Base-by-base conservation (phyloP, 805 yeast species). In the Ogataea trehalophila region DNA sequence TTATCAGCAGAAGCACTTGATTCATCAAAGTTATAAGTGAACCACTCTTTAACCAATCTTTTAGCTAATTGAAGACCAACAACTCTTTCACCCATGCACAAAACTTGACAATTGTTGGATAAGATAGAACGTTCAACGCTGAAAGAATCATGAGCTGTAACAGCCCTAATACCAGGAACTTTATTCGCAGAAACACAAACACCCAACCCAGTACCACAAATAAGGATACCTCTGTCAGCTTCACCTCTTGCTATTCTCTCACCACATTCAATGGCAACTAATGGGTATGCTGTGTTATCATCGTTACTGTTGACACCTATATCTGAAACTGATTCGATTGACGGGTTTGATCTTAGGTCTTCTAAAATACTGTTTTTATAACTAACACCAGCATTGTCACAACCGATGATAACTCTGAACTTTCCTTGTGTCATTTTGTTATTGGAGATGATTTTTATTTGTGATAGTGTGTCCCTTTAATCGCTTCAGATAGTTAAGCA, bases 121-220 rank as follows among this genome's bases (percentile, higher is more conserved):
- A 71, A 61, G 29, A 73, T 71, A 33, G 72, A 65, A 46, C 78
- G 60, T 55, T 73, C 78, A 18, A 73, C 77, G 37, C 72, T 65
- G 61, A 72, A 73, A 6, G 73, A 66, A 53, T 73, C 77, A 48
- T 73, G 77, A 4, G 77, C 77, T 20, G 77, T 73, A 9, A 70
- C 77, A 1, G 77, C 77, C 41, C 77, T 60, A 45, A 73, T 72
- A 11, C 77, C 77, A 3, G 63, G 55, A 33, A 73, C 78, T 53
- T 73, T 73, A 59, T 73, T 74, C 14, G 78, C 77, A 36, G 72
- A 60, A 43, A 74, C 66, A 14, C 76, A 76, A n/a, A 74, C 77
- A 0, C 78, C 78, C 34, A 74, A 61, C 1, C 78, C 78, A 8
- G 78, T 74, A 4, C 77, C 78, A 55, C 78, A 74, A 51, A 74